phyloP scores from a whole-genome alignment of 768 basidiomycete genomes.

The Hortiboletus flavorubellus region DNA sequence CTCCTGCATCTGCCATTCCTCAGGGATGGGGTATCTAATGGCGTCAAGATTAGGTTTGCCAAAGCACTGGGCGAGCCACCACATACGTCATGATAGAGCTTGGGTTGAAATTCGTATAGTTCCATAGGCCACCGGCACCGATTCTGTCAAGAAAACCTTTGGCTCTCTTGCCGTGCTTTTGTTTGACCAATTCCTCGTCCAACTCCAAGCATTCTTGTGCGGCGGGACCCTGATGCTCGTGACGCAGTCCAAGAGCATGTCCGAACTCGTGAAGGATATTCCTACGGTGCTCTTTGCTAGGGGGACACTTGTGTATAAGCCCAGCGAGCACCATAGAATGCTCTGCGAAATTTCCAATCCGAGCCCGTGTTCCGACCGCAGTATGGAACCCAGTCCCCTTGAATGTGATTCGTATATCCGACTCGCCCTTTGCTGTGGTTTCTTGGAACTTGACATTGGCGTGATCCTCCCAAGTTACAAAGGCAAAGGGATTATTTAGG shows the following conservation, averaged over 20 bases:
- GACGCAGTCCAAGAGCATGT: background rate
- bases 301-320: background rate
- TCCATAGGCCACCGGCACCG: background rate
- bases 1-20: background rate
- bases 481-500: background rate
- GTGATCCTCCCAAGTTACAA: background rate
- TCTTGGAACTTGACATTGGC: background rate
- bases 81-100: background rate
- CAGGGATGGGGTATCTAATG: no score
- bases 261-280: background rate
- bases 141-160: no score
- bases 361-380: background rate
- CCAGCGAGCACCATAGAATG: background rate
- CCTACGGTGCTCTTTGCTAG: background rate
- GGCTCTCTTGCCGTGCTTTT: no score
- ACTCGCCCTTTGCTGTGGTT: background rate
- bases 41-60: no score
- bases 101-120: background rate
- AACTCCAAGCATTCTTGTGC: background rate
- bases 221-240: background rate
- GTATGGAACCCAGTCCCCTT: background rate
- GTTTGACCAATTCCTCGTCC: background rate
- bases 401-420: background rate
- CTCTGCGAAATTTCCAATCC: no score
- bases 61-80: background rate